These are phyloP conservation scores for Colletotrichum sp. DNA, from an alignment of 2,329 filamentous ascomycete genomes.

Conservation along the genomic window DNA sequence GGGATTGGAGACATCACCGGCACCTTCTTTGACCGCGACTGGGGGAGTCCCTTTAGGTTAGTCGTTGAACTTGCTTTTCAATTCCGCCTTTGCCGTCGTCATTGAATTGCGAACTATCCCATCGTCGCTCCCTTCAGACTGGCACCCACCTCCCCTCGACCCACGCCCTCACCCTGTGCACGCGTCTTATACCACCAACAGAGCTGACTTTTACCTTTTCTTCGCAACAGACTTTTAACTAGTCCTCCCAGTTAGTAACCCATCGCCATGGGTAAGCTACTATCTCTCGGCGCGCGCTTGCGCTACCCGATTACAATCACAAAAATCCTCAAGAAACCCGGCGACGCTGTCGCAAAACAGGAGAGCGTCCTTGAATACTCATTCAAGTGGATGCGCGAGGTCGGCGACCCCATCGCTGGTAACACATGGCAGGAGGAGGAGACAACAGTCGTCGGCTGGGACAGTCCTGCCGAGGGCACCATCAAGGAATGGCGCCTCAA, in stretches of 20 bases:
- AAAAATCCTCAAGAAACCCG: constrained; percentile 77
- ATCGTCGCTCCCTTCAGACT: not conserved
- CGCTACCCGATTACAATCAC: constrained; percentile 95
- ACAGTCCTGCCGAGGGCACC: constrained; percentile 82
- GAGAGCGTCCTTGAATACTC: constrained; percentile 86
- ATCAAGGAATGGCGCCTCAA: constrained; percentile 78
- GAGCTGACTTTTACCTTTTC: not conserved
- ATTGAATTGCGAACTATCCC: not conserved
- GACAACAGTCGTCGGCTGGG: constrained; percentile 77
- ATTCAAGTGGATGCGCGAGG: constrained; percentile 79
- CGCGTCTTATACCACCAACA: not conserved
- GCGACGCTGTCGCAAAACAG: constrained; percentile 77
- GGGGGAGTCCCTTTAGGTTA: constrained; percentile 20
- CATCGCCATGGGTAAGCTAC: constrained; percentile 47
- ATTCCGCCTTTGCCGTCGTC: not conserved
- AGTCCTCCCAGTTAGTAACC: not conserved
- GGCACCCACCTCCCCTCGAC: not conserved
- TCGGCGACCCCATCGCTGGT: constrained; percentile 67
- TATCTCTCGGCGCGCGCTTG: constrained; percentile 66
- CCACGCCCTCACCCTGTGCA: not conserved
- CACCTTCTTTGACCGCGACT: constrained; percentile 7
- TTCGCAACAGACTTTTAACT: not conserved
- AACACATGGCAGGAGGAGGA: constrained; percentile 71
- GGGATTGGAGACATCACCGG: constrained; percentile 18
- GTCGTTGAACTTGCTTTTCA: not conserved